A percentile compares a stretch with the other conserved stretches of the same genome.
These are phyloP conservation scores for Aspergillus sp. DNA, from an alignment of 2,329 filamentous ascomycete genomes.

Conservation along the genomic window DNA sequence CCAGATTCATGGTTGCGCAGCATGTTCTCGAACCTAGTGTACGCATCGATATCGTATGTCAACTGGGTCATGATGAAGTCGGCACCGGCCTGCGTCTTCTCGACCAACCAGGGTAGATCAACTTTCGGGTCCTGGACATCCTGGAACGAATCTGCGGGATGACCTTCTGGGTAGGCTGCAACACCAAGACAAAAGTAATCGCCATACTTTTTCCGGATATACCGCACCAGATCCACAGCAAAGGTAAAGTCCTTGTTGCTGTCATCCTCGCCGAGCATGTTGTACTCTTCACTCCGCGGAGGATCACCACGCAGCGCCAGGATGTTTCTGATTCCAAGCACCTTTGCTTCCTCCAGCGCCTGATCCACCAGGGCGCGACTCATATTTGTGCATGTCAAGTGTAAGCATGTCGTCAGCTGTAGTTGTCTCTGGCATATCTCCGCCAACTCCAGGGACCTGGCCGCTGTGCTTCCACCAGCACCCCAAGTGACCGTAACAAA, in stretches of 20 bases:
- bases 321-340: conserved; percentile 89
- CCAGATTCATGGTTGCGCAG: conserved; percentile 82
- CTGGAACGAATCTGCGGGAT: conserved; percentile 87
- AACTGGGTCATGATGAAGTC: conserved; percentile 99
- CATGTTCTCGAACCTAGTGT: conserved; percentile 75
- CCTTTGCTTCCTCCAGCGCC: conserved; percentile 87
- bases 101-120: conserved; percentile 85
- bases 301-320: conserved; percentile 90
- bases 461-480: conserved; percentile 87
- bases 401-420: conserved; percentile 90
- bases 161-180: conserved; percentile 92
- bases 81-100: conserved; percentile 88
- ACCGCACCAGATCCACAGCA: conserved; percentile 85
- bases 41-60: conserved; percentile 89
- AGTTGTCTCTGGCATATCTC: conserved; percentile 93
- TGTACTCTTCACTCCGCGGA: conserved; percentile 86
- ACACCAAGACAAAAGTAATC: conserved; percentile 98
- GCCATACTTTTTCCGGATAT: conserved; percentile 83
- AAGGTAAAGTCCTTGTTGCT: conserved; percentile 81
- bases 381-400: conserved; percentile 99
- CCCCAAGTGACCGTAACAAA: conserved; percentile 99
- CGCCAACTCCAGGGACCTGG: conserved; percentile 89
- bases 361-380: conserved; percentile 82
- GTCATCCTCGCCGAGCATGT: conserved; percentile 63
- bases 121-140: conserved; percentile 68